Evolutionary conservation across 139 green algal species (phyloP).

Genomic region (Volvox africanus): DNA sequence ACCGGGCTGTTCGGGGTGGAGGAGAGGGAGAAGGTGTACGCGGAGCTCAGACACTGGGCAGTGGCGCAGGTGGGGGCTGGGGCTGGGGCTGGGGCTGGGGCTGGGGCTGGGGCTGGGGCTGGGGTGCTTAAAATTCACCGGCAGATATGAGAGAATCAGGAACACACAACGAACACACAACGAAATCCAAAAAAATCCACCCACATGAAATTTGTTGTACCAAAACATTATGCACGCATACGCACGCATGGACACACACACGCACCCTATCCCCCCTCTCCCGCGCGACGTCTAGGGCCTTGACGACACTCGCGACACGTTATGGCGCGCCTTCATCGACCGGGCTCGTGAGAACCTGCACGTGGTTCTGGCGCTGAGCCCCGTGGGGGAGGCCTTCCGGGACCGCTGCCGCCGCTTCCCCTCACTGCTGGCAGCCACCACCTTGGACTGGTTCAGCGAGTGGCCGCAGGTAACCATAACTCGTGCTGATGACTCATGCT

Average conservation of each 20-base stretch:
- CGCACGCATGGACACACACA: neutral
- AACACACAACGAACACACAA: too few species aligned
- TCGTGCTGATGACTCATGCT: neutral
- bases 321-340: slow-evolving; percentile 60
- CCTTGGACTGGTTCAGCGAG: slow-evolving; percentile 87
- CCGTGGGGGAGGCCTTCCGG: slow-evolving; percentile 85
- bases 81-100: neutral
- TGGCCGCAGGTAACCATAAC: slow-evolving; percentile 57
- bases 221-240: too few species aligned
- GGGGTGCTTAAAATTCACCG: too few species aligned
- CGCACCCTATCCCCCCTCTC: neutral
- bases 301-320: slow-evolving; percentile 51
- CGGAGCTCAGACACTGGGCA: slow-evolving; percentile 49
- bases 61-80: slow-evolving; percentile 14
- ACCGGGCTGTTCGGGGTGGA: slow-evolving; percentile 57
- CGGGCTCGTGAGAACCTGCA: slow-evolving; percentile 83
- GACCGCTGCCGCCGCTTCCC: slow-evolving; percentile 65
- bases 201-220: too few species aligned
- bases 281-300: slow-evolving; percentile 6
- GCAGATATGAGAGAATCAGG: too few species aligned
- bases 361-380: slow-evolving; percentile 86
- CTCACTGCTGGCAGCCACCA: slow-evolving; percentile 74
- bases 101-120: neutral
- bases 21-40: slow-evolving; percentile 46
- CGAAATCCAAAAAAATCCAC: too few species aligned